These are phyloP conservation scores for Jamesozyma rosinii DNA, from an alignment of 805 yeast species.

Conservation along the genomic window DNA sequence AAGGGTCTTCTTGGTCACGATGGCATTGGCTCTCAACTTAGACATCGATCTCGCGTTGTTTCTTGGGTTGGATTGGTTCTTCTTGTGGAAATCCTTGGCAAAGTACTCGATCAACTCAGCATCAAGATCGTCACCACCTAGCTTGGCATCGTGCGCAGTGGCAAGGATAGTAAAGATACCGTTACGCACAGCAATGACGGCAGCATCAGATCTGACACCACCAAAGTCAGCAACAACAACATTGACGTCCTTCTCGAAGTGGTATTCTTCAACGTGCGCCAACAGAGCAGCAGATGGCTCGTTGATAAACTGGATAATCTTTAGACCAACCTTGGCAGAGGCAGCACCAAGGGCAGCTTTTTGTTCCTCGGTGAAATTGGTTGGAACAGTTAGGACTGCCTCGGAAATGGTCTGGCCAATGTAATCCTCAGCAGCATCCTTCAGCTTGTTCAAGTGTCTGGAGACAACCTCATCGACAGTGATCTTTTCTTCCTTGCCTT, in stretches of 20 bases:
- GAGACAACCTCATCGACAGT: constrained; percentile 69
- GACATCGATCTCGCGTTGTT: constrained; percentile 76
- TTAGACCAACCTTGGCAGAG: constrained; percentile 63
- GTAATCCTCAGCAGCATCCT: constrained; percentile 85
- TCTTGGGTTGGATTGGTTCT: constrained; percentile 71
- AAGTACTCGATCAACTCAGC: constrained; percentile 69
- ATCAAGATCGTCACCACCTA: constrained; percentile 88
- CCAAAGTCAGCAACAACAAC: constrained; percentile 91
- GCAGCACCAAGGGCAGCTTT: constrained; percentile 51
- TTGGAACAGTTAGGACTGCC: constrained; percentile 83
- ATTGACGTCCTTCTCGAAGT: constrained; percentile 24
- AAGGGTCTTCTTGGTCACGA: constrained; percentile 79
- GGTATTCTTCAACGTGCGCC: constrained; percentile 57
- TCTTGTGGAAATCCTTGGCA: constrained; percentile 90
- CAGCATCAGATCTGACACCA: constrained; percentile 91
- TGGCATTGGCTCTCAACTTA: constrained; percentile 75
- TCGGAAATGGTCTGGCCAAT: constrained; percentile 74
- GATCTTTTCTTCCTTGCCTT: constrained; percentile 43
- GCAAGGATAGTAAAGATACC: constrained; percentile 86
- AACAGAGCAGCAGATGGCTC: constrained; percentile 90
- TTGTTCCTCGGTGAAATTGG: constrained; percentile 72
- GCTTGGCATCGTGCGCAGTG: constrained; percentile 67
- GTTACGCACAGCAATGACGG: constrained; percentile 86
- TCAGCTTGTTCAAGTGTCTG: constrained; percentile 76
- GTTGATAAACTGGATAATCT: constrained; percentile 76